These are phyloP conservation scores for Tausonia pullulans DNA, from an alignment of 1,284 basidiomycete genomes.

Conservation along the genomic window DNA sequence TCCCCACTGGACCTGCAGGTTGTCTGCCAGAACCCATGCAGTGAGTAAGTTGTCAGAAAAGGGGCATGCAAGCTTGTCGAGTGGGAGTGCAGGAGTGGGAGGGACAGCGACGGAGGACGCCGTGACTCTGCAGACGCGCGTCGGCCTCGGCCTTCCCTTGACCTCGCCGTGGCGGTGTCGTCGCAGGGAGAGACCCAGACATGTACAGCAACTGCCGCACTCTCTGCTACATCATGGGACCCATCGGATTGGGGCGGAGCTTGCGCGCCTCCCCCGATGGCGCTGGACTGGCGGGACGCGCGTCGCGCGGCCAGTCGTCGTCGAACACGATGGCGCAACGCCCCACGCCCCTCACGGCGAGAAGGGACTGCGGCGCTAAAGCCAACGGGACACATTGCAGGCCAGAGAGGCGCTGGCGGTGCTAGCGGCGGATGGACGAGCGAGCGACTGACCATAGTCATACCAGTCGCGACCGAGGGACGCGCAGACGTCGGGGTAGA, in stretches of 20 bases:
- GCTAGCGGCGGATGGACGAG: background rate
- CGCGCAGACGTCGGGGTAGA: slow-evolving; percentile 49
- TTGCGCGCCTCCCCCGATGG: background rate
- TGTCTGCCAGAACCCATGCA: slow-evolving; percentile 45
- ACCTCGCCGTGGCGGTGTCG: background rate
- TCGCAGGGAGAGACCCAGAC: too few species aligned
- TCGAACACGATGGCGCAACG: background rate
- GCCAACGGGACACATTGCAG: too few species aligned
- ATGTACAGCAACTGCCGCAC: too few species aligned
- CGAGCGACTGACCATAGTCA: slow-evolving; percentile 44
- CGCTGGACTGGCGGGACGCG: background rate
- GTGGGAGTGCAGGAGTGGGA: background rate
- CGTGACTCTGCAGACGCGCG: background rate
- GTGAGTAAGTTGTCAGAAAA: too few species aligned
- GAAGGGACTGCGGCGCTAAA: background rate
- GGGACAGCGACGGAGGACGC: background rate
- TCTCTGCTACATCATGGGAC: background rate
- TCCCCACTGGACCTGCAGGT: slow-evolving; percentile 87
- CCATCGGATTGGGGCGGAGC: background rate
- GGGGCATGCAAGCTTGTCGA: too few species aligned
- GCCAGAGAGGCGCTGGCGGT: too few species aligned
- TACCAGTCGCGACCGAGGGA: slow-evolving; percentile 46
- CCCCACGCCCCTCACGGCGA: background rate
- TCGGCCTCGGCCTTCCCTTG: background rate
- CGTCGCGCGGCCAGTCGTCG: background rate